Evolutionary conservation across 768 basidiomycete genomes (phyloP), one percentile per base, ranked within the genome.

Genomic region (Neoboletus subvelutipes): DNA sequence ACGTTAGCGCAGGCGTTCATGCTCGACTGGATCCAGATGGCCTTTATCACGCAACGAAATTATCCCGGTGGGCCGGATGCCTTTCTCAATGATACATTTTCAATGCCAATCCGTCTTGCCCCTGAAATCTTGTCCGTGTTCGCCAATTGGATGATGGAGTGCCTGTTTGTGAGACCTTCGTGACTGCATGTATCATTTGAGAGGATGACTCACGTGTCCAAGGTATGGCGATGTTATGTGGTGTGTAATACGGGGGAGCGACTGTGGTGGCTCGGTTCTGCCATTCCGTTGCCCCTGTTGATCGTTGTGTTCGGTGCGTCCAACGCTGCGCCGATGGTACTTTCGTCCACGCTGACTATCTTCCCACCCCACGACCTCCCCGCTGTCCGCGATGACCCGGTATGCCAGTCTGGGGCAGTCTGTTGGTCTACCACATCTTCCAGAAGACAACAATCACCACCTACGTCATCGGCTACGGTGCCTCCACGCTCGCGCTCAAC

Each of bases 201-300:
- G 22, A 20, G 7, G 28, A 43, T 24, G 5, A 17, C 45, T 58
- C 18, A 49, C 12, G 10, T 12, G 41, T 37, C 9, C 20, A 77
- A 57, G 78, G 64, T 80, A 31, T 80, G 78, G 78, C 68, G 78
- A 20, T 80, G 79, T 59, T 77, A 75, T 71, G 73, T 80, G 15
- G 77, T 80, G 24, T 80, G 78, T 76, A 66, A 69, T 37, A 71
- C 72, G 3, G 73, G 72, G 12, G 77, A 76, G 37, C 12, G 24
- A 18, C 8, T 36, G 1, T 56, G 70, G 17, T 73, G 75, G 7
- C 71, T 73, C 57, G 47, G 70, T 3, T 67, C 71, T 5, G 53
- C 66, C 1, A 67, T 81, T 45, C 79, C 80, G 11, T 57, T 65
- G 0, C 20, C 78, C 7, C 56, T 76, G 34, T 61, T 80, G 8